A percentile compares a stretch with the other conserved stretches of the same genome.
Evolutionary conservation across 768 basidiomycete genomes (phyloP).

Genomic region (Wakefieldia striispora): DNA sequence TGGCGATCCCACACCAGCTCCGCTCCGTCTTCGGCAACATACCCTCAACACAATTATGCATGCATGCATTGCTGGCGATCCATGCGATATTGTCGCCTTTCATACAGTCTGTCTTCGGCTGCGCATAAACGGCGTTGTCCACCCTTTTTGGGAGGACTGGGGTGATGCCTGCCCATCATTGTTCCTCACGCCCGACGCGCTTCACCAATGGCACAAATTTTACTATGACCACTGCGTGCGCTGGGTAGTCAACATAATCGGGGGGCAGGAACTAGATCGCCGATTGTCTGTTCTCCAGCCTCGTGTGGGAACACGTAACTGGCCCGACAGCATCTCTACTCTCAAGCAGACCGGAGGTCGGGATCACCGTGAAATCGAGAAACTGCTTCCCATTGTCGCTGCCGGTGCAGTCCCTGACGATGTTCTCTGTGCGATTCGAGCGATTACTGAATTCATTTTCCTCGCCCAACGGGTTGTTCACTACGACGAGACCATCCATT

Average conservation of each 20-base stretch:
- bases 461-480: constrained; percentile 27
- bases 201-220: constrained; percentile 31
- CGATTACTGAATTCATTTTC: constrained; percentile 40
- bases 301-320: background rate
- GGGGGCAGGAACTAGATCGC: constrained; percentile 27
- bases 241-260: constrained; percentile 13
- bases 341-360: constrained; percentile 6
- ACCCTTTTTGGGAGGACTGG: constrained; percentile 38
- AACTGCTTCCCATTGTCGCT: background rate
- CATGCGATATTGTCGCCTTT: background rate
- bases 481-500: constrained; percentile 2
- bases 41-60: constrained; percentile 5
- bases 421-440: constrained; percentile 33
- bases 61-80: background rate
- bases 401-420: constrained; percentile 16
- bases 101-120: background rate
- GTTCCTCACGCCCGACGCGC: constrained; percentile 26
- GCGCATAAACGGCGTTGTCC: background rate
- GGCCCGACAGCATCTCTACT: constrained; percentile 3
- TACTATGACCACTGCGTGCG: constrained; percentile 22
- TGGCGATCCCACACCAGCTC: constrained; percentile 8
- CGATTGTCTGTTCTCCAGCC: constrained; percentile 25
- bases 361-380: constrained; percentile 8
- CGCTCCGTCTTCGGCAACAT: background rate
- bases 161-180: constrained; percentile 12